Conservation (phyloP, 2,329 filamentous ascomycete species). For the Alternaria gaisen region DNA sequence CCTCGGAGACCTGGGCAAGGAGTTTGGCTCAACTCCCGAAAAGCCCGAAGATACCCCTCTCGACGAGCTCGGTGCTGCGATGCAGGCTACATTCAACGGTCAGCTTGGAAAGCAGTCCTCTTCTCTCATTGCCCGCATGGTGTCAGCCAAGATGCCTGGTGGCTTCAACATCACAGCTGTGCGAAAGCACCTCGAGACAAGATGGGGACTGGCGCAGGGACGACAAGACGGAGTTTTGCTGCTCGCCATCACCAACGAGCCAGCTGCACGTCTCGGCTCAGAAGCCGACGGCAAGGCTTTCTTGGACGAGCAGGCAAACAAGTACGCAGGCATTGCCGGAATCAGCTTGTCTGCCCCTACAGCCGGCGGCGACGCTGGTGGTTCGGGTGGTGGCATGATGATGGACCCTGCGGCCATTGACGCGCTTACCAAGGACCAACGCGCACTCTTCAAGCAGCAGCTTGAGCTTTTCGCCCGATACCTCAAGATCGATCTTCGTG, state of each 20-base stretch:
- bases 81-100: constrained; percentile 99
- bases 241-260: constrained; percentile 91
- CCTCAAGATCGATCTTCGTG: constrained; percentile 93
- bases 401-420: constrained; percentile 99
- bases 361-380: constrained; percentile 76
- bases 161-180: constrained; percentile 98
- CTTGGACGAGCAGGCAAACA: constrained; percentile 86
- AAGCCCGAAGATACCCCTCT: constrained; percentile 98
- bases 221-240: constrained; percentile 91
- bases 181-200: constrained; percentile 91
- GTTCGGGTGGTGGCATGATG: constrained; percentile 89
- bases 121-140: constrained; percentile 89
- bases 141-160: constrained; percentile 99
- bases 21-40: constrained; percentile 97
- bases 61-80: constrained; percentile 91
- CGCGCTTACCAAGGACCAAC: constrained; percentile 95
- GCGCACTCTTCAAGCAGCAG: constrained; percentile 96
- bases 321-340: constrained; percentile 85
- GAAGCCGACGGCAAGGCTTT: constrained; percentile 92
- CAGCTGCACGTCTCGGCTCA: constrained; percentile 83
- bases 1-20: constrained; percentile 94
- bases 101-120: constrained; percentile 97
- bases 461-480: constrained; percentile 94
- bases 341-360: constrained; percentile 80
- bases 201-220: constrained; percentile 87